Conservation (phyloP, 495 filamentous ascomycete species). For the Aspergillus haitiensis region DNA sequence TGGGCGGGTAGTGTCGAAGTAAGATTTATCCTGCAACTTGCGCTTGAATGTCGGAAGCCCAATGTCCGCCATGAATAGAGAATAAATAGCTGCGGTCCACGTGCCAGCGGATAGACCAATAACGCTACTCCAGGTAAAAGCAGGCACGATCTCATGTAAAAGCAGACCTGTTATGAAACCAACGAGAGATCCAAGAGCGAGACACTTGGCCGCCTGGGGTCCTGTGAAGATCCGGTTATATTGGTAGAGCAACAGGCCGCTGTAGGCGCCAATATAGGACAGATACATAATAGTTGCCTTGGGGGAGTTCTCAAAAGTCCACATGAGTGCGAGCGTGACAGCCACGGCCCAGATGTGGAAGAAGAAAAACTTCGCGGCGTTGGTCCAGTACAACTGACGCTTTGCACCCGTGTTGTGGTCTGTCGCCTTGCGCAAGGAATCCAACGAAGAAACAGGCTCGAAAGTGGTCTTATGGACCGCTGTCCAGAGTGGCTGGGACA, state of each 20-base stretch:
- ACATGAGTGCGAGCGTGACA: conserved; percentile 19
- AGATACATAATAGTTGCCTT: conserved; percentile 20
- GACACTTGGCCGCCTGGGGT: conserved; percentile 15
- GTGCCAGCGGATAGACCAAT: conserved; percentile 19
- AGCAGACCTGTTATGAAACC: conserved; percentile 14
- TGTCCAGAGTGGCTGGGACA: conserved; percentile 23
- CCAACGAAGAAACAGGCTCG: conserved; percentile 14
- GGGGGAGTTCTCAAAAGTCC: conserved; percentile 16
- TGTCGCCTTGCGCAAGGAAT: conserved; percentile 7
- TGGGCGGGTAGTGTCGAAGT: background rate
- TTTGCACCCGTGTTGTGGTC: conserved; percentile 2
- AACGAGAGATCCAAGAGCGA: conserved; percentile 9
- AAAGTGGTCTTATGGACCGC: conserved; percentile 8
- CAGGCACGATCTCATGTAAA: conserved; percentile 11
- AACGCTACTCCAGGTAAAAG: conserved; percentile 19
- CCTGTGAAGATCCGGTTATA: conserved; percentile 24
- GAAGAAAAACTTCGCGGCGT: conserved; percentile 22
- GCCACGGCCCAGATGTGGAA: conserved; percentile 21
- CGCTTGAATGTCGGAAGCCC: conserved; percentile 13
- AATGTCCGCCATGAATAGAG: conserved; percentile 16
- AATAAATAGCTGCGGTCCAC: conserved; percentile 21
- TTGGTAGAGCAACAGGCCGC: conserved; percentile 21
- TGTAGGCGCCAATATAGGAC: conserved; percentile 20
- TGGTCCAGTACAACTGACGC: conserved; percentile 16
- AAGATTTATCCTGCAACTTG: background rate